phyloP scores from a whole-genome alignment of 2,329 filamentous ascomycete genomes.

The Periconia sp. region DNA sequence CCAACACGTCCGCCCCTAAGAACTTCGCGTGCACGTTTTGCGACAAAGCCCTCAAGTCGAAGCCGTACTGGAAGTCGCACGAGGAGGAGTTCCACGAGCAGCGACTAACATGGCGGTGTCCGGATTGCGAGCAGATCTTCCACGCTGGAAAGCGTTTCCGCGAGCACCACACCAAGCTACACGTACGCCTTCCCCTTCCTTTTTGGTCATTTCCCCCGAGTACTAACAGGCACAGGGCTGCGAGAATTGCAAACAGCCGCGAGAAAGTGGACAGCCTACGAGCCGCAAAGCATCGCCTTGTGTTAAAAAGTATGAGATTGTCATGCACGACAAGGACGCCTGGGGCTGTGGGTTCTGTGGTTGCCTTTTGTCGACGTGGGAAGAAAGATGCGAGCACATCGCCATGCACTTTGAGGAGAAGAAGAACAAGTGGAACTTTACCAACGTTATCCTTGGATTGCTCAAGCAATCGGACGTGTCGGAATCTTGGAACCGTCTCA shows the following conservation, averaged over 20 bases:
- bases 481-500: constrained; percentile 63
- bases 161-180: constrained; percentile 67
- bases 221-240: constrained; percentile 47
- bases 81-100: constrained; percentile 71
- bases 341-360: constrained; percentile 72
- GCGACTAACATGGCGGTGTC: constrained; percentile 67
- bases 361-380: constrained; percentile 62
- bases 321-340: constrained; percentile 63
- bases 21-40: constrained; percentile 51
- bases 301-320: constrained; percentile 43
- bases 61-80: constrained; percentile 71
- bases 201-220: not conserved
- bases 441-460: constrained; percentile 66
- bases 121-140: constrained; percentile 69
- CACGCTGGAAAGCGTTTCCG: constrained; percentile 70
- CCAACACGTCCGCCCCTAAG: constrained; percentile 37
- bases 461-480: constrained; percentile 66
- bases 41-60: constrained; percentile 67
- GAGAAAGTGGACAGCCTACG: constrained; percentile 54
- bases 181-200: constrained; percentile 49
- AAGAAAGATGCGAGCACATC: constrained; percentile 69
- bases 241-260: constrained; percentile 66
- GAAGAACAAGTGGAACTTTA: constrained; percentile 67
- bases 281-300: constrained; percentile 55
- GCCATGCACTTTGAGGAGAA: constrained; percentile 69